Percentiles rank a stretch among this genome's conserved stretches.
Evolutionary conservation across 495 filamentous ascomycete genomes (phyloP).

Genomic region (Xylaria longipes): DNA sequence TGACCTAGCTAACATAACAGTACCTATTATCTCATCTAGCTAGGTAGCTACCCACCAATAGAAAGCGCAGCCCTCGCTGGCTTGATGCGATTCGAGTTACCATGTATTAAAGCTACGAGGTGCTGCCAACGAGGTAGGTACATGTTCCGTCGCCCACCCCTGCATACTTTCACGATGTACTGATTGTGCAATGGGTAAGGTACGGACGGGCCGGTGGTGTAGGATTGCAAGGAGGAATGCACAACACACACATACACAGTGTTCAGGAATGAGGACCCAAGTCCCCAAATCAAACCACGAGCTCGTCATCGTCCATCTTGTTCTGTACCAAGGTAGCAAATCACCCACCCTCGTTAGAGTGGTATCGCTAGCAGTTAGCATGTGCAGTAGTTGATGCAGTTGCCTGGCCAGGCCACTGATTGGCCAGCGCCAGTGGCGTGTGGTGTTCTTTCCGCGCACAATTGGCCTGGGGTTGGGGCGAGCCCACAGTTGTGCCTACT

Average conservation of each 20-base stretch:
- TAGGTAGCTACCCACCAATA: not conserved
- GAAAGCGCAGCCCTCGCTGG: not conserved
- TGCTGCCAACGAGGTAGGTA: not conserved
- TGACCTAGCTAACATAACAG: not conserved
- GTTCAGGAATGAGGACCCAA: conserved; percentile 4
- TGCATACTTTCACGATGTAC: not conserved
- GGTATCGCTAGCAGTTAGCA: conserved; percentile 18
- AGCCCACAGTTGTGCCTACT: conserved; percentile 5
- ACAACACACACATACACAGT: conserved; percentile 20
- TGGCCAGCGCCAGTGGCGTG: conserved; percentile 17
- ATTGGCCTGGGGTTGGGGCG: not conserved
- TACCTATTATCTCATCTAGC: not conserved
- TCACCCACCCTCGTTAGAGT: conserved; percentile 23
- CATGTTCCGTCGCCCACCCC: not conserved
- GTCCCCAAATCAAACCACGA: not conserved
- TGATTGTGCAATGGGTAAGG: conserved; percentile 19
- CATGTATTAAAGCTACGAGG: not conserved
- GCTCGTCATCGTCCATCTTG: conserved; percentile 17
- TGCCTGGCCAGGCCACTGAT: conserved; percentile 5
- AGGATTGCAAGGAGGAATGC: conserved; percentile 9
- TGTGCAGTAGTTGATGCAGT: conserved; percentile 22
- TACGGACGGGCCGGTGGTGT: conserved; percentile 9
- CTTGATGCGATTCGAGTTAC: not conserved
- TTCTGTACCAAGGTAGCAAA: conserved; percentile 25
- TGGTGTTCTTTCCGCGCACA: conserved; percentile 12